Base-by-base conservation (phyloP, 257 asterid genomes). In the Solanum neorickii region DNA sequence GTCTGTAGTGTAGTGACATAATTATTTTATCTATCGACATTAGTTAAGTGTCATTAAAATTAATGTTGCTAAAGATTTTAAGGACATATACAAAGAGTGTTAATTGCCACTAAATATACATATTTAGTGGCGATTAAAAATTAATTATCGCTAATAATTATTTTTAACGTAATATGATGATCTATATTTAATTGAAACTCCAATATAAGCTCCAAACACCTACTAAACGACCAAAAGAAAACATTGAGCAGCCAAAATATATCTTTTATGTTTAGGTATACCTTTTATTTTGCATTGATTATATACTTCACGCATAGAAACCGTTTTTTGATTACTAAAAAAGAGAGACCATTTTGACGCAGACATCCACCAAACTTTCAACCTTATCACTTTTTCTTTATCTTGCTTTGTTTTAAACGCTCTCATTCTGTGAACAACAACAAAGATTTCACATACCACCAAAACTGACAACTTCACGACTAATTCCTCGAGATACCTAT, bases 331-430 rank as follows among this genome's bases (percentile, higher is more conserved):
- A 11, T 66, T 65, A 44, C 65, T 65, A 27, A 69, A 74, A 56
- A 18, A 47, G 31, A 70, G 47, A 29, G 52, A 46, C 70, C 85
- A 80, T 78, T 80, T 80, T 47, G 84, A 80, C 31, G 85, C 85
- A 25, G 92, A 92, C 92, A 35, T 70, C 75, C 89, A 89, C 93
- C 92, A 85, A 90, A 89, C 91, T 20, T 66, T 65, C 76, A 89
- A 69, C 66, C 83, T 82, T 84, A 83, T 87, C 92, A 20, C 82
- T 83, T 87, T 84, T 60, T 16, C n/a, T 52, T 16, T 9, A 8
- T 76, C 74, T 49, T 41, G 68, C 91, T 78, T 82, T 44, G 87
- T 44, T 83, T 84, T 74, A 31, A 60, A 56, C 76, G 73, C 62
- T 44, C 59, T 74, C 31, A 5, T 82, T 52, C 65, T 84, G 47